Evolutionary conservation across 805 yeast species (phyloP), one percentile per base, ranked within the genome.

Genomic region (Cephaloascus albidus): DNA sequence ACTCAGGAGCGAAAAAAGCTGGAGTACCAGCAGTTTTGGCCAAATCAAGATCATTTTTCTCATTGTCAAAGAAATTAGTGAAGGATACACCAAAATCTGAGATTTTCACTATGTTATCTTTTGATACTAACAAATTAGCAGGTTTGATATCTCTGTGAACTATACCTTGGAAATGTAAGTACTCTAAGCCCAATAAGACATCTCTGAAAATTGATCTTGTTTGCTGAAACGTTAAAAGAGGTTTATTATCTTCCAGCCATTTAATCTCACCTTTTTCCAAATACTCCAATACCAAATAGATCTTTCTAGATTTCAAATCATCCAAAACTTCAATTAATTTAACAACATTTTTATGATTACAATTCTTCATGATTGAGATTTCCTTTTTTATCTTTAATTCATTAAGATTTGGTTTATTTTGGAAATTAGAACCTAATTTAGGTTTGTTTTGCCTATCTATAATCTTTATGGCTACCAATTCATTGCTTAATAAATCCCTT

Each of bases 1-100:
- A 68, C 55, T 93, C 99, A 0, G 96, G 96, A 0, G 97, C 95
- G 52, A 88, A 81, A 57, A 90, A 90, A 0, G 96, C 97, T 2
- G 97, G 97, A 0, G 97, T 90, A 4, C 97, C 98, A 0, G 95
- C 97, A 0, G 97, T 90, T 58, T 89, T 90, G 2, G 96, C 94
- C 44, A 90, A 67, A 50, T 90, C 97, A 40, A 79, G 64, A 45
- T 88, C 96, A 42, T 55, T 54, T 41, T 57, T 55, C 14, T 63
- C 63, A 20, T 74, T 76, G 37, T 75, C 78, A 20, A 53, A 53
- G n/a, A 61, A 68, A 41, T 49, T 53, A 1, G 90, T 87, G 58
- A 85, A 84, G 1, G 96, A 86, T 12, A 93, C 95, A 18, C 98
- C 97, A 61, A 90, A 93, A 63, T 90, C 98, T n/a, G 94, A 81